phyloP scores from a whole-genome alignment of 768 basidiomycete genomes.

The Suillus luteus region DNA sequence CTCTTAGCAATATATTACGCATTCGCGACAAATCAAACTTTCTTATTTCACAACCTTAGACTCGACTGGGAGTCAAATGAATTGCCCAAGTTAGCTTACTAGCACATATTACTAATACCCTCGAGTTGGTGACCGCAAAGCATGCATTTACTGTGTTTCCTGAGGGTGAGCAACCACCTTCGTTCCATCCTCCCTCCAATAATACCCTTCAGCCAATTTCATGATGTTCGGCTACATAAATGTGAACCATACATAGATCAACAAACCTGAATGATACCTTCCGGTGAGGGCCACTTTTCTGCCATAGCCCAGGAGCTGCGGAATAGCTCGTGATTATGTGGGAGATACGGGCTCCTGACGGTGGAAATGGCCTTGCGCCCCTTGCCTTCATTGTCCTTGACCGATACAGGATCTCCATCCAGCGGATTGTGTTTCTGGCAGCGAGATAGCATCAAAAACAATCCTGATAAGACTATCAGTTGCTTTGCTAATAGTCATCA shows the following conservation, averaged over 20 bases:
- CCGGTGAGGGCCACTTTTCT: slow-evolving; percentile 25
- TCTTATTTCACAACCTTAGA: not conserved
- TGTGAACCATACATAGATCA: slow-evolving; percentile 9
- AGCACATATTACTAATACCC: not conserved
- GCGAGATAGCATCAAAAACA: slow-evolving; percentile 35
- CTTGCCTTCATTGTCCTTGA: slow-evolving; percentile 27
- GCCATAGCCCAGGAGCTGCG: slow-evolving; percentile 23
- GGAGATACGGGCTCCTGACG: slow-evolving; percentile 25
- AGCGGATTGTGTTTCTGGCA: slow-evolving; percentile 35
- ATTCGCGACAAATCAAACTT: not conserved
- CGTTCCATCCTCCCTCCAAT: slow-evolving; percentile 30
- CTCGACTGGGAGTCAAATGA: not conserved
- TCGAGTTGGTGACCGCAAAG: slow-evolving; percentile 1
- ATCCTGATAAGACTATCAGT: slow-evolving; percentile 24
- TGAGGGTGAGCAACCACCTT: slow-evolving; percentile 48
- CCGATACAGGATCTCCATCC: slow-evolving; percentile 31
- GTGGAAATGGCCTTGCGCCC: slow-evolving; percentile 25
- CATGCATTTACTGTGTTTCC: slow-evolving; percentile 31
- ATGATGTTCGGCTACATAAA: slow-evolving; percentile 37
- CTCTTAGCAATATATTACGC: not conserved
- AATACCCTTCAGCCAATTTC: slow-evolving; percentile 44
- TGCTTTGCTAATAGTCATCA: slow-evolving; percentile 30
- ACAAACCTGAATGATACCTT: slow-evolving; percentile 29
- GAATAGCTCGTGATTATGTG: slow-evolving; percentile 22
- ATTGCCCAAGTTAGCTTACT: not conserved